phyloP scores from a whole-genome alignment of 1,139 yeast genomes.

The Candida sanyaensis region DNA sequence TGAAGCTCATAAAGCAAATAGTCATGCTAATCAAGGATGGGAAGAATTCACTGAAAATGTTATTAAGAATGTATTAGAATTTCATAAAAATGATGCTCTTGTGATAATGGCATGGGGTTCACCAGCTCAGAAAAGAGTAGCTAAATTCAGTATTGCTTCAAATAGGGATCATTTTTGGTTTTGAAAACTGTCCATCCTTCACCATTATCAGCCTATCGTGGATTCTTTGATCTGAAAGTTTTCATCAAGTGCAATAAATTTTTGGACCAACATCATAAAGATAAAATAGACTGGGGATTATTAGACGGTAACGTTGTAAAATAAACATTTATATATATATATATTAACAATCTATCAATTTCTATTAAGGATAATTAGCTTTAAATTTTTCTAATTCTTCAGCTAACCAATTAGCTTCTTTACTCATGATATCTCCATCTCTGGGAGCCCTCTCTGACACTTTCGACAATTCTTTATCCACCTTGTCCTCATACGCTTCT shows the following conservation, averaged over 20 bases:
- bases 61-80: conserved; percentile 48
- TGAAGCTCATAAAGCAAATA: conserved; percentile 89
- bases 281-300: conserved; percentile 66
- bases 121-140: conserved; percentile 81
- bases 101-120: conserved; percentile 93
- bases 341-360: neutral
- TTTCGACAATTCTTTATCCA: conserved; percentile 24
- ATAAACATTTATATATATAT: neutral
- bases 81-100: conserved; percentile 51
- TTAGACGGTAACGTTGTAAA: conserved; percentile 27
- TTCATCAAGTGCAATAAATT: conserved; percentile 75
- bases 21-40: conserved; percentile 94
- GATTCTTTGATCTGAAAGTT: conserved; percentile 75
- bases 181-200: conserved; percentile 89
- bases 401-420: conserved; percentile 59
- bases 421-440: conserved; percentile 58
- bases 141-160: conserved; percentile 35
- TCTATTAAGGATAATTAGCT: neutral
- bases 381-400: conserved; percentile 38
- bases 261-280: conserved; percentile 52
- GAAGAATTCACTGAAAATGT: conserved; percentile 81
- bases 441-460: conserved; percentile 54
- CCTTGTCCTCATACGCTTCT: conserved; percentile 4
- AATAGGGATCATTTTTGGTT: conserved; percentile 37
- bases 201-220: conserved; percentile 86